These are phyloP conservation scores for Tylopilus subfusipes DNA, from an alignment of 768 basidiomycete species.

Conservation along the genomic window DNA sequence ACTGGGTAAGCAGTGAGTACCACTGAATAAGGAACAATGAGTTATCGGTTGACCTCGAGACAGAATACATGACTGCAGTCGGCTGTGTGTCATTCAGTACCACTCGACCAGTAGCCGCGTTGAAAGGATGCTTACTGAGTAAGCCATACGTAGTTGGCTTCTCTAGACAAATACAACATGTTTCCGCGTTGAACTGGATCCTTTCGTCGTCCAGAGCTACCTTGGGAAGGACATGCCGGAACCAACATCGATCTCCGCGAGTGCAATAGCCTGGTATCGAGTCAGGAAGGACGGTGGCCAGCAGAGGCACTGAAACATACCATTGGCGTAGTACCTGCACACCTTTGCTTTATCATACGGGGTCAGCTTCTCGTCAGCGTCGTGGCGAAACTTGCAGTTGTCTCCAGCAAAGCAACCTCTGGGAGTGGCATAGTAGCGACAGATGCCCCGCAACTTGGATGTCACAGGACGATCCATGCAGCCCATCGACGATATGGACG, in stretches of 20 bases:
- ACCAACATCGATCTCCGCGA: conserved; percentile 73
- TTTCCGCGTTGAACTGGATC: conserved; percentile 38
- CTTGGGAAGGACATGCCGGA: conserved; percentile 46
- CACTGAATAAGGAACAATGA: neutral
- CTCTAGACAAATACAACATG: conserved; percentile 75
- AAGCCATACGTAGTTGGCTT: conserved; percentile 66
- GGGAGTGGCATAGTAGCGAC: conserved; percentile 58
- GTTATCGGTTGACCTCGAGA: conserved; percentile 45
- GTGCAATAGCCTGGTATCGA: conserved; percentile 59
- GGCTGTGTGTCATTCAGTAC: conserved; percentile 35
- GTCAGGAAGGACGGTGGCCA: neutral
- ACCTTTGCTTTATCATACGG: conserved; percentile 70
- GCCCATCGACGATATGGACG: conserved; percentile 19
- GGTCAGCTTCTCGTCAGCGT: conserved; percentile 47
- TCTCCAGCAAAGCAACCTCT: conserved; percentile 70
- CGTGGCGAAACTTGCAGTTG: conserved; percentile 76
- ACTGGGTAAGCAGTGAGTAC: conserved; percentile 39
- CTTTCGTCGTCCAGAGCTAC: conserved; percentile 22
- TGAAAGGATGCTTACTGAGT: conserved; percentile 45
- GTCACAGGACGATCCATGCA: conserved; percentile 55
- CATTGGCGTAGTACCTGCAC: conserved; percentile 62
- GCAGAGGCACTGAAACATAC: conserved; percentile 31
- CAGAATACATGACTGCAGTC: conserved; percentile 81
- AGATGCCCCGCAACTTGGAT: conserved; percentile 68
- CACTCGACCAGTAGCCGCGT: neutral